A percentile compares a stretch with the other conserved stretches of the same genome.
phyloP scores from a whole-genome alignment of 805 yeast genomes.

The Millerozyma acaciae region DNA sequence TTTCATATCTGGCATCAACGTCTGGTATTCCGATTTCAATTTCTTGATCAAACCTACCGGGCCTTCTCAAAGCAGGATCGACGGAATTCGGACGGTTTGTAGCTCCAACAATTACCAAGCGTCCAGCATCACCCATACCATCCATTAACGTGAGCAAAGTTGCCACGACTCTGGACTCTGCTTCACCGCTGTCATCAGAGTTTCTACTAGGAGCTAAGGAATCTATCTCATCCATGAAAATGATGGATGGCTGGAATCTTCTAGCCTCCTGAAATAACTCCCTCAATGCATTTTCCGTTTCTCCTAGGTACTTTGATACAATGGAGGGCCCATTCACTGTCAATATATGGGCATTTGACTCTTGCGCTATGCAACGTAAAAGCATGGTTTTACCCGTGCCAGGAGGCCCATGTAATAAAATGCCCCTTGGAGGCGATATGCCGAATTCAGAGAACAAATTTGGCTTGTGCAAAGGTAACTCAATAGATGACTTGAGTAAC shows the following conservation, averaged over 20 bases:
- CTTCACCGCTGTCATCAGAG: slow-evolving; percentile 84
- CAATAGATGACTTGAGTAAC: slow-evolving; percentile 60
- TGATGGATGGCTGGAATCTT: slow-evolving; percentile 79
- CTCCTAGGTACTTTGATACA: slow-evolving; percentile 90
- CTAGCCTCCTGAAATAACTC: slow-evolving; percentile 81
- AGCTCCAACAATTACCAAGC: slow-evolving; percentile 69
- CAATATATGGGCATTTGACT: slow-evolving; percentile 75
- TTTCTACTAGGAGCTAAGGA: slow-evolving; percentile 83
- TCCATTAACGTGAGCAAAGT: slow-evolving; percentile 82
- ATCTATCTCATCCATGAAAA: slow-evolving; percentile 91
- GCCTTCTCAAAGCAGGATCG: slow-evolving; percentile 73
- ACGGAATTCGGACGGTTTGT: slow-evolving; percentile 68
- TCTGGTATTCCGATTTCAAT: slow-evolving; percentile 93
- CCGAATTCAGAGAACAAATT: slow-evolving; percentile 75
- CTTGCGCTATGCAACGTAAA: slow-evolving; percentile 75
- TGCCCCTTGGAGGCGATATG: slow-evolving; percentile 90
- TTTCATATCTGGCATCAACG: slow-evolving; percentile 69
- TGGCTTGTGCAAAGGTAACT: slow-evolving; percentile 78
- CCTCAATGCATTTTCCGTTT: slow-evolving; percentile 83
- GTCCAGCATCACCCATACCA: slow-evolving; percentile 62
- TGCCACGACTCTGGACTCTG: slow-evolving; percentile 87
- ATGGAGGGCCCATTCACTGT: slow-evolving; percentile 88
- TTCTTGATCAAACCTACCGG: slow-evolving; percentile 87
- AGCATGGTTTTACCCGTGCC: slow-evolving; percentile 96
- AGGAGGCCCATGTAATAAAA: slow-evolving; percentile 92